phyloP scores from a whole-genome alignment of 768 basidiomycete species.

The Butyriboletus loyo region DNA sequence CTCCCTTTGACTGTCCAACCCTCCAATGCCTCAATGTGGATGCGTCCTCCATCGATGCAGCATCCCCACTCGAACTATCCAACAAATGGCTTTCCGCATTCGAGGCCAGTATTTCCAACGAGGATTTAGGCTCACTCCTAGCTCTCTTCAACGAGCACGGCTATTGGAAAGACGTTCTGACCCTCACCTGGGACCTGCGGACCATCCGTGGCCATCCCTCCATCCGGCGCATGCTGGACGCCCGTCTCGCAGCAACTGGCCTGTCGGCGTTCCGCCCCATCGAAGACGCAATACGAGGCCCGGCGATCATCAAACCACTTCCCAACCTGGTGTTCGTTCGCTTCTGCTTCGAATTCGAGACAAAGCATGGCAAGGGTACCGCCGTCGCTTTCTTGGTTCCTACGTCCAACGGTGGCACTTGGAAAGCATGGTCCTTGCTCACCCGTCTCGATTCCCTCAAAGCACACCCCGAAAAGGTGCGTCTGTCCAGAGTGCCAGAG shows the following conservation, averaged over 20 bases:
- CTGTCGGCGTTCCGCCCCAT: conserved; percentile 17
- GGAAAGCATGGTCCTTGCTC: conserved; percentile 60
- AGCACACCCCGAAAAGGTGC: conserved; percentile 44
- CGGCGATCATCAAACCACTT: conserved; percentile 39
- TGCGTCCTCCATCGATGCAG: conserved; percentile 2
- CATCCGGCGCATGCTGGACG: conserved; percentile 36
- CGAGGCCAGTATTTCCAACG: neutral
- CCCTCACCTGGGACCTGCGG: conserved; percentile 54
- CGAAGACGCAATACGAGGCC: conserved; percentile 25
- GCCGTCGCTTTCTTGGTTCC: conserved; percentile 54
- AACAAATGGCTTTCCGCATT: conserved; percentile 23
- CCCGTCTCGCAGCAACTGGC: conserved; percentile 31
- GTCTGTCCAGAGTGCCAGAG: neutral
- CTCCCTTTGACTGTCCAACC: conserved; percentile 20
- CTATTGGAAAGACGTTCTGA: conserved; percentile 51
- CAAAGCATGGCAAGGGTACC: conserved; percentile 43
- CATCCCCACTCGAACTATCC: conserved; percentile 7
- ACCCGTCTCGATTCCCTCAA: conserved; percentile 59
- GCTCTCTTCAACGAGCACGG: conserved; percentile 22
- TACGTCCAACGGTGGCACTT: conserved; percentile 30
- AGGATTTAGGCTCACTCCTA: neutral
- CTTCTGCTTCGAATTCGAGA: conserved; percentile 54
- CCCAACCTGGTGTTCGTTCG: conserved; percentile 59
- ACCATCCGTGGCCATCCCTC: conserved; percentile 39
- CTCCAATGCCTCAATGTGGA: conserved; percentile 19